Base-by-base conservation (phyloP, 192 early-diverging fungal genomes). In the Coemansia sp. region DNA sequence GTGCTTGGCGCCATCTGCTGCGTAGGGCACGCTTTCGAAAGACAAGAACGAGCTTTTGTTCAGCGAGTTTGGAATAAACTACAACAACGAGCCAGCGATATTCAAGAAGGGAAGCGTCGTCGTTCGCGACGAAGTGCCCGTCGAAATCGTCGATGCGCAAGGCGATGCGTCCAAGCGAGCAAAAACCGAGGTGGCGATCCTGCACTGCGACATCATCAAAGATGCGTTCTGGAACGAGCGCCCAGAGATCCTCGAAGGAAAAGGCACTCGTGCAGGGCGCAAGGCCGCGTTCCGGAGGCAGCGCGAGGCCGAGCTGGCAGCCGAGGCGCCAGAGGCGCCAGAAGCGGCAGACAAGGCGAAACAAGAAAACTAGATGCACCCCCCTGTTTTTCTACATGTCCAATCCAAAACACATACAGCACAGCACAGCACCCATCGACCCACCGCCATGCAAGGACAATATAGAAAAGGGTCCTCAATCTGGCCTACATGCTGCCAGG, bases 31-130 rank as follows among this genome's bases (percentile, higher is more conserved):
- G 23, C 83, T 93, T 48, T 92, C 93, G 9, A 87, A 85, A 18
- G 83, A 90, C 24, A 98, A 98, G 68, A 91, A 97, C 73, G 95
- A 97, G 69, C 82, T 98, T 25, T 71, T 98, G 6, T 97, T 93
- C 64, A 83, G 83, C 25, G 67, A 88, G 34, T 97, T 86, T 70
- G 83, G 85, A 55, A 90, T 93, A 64, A 98, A 98, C 75, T 98
- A 97, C 76, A 92, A 88, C 74, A 84, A 87, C 28, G 67, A 93
- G 35, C 85, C 85, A 4, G 85, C 87, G 11, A 87, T 95, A n/a
- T 95, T 85, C 70, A 83, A 89, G 60, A 98, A 96, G 77, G 96
- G 96, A 13, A 89, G 87, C 29, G 87, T 91, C 0, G 69, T 98
- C 19, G 71, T 89, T 53, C 84, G 90, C 32, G 76, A 87, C 56